A percentile compares a stretch with the other conserved stretches of the same genome.
phyloP scores from a whole-genome alignment of 306 rosid genomes.

The Castanea crenata region DNA sequence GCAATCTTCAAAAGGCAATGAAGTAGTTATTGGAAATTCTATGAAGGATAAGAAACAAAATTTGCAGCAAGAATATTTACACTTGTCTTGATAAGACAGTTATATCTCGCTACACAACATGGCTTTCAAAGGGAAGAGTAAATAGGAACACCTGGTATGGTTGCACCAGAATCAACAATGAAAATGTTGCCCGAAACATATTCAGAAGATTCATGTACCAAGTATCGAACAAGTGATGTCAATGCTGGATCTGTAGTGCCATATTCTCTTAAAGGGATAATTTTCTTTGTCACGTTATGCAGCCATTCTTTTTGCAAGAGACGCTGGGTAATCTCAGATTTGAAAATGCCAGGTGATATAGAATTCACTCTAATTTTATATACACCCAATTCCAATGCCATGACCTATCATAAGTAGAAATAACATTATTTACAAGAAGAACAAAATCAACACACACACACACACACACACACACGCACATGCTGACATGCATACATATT shows the following conservation, averaged over 20 bases:
- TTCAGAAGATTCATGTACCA: constrained; percentile 66
- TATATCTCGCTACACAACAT: too few species aligned
- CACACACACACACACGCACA: too few species aligned
- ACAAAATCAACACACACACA: too few species aligned
- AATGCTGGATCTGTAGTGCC: constrained; percentile 75
- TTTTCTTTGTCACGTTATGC: constrained; percentile 44
- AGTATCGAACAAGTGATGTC: constrained; percentile 64
- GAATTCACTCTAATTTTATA: constrained; percentile 75
- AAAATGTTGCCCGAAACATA: constrained; percentile 65
- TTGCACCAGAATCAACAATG: constrained; percentile 57
- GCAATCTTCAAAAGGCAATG: too few species aligned
- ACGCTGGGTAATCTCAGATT: constrained; percentile 65
- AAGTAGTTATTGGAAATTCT: too few species aligned
- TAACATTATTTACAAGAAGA: not conserved
- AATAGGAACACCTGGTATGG: constrained; percentile 73
- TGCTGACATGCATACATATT: too few species aligned
- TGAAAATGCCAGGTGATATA: constrained; percentile 72
- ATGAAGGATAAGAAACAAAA: too few species aligned
- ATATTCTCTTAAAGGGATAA: constrained; percentile 43
- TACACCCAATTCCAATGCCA: constrained; percentile 77
- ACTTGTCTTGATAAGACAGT: too few species aligned
- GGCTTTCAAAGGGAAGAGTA: too few species aligned
- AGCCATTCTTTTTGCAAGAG: constrained; percentile 70
- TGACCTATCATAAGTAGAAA: constrained; percentile 35
- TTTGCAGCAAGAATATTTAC: too few species aligned